A percentile compares a stretch with the other conserved stretches of the same genome.
Evolutionary conservation across 2,329 filamentous ascomycete genomes (phyloP).

Genomic region (Exophiala alcalophila): DNA sequence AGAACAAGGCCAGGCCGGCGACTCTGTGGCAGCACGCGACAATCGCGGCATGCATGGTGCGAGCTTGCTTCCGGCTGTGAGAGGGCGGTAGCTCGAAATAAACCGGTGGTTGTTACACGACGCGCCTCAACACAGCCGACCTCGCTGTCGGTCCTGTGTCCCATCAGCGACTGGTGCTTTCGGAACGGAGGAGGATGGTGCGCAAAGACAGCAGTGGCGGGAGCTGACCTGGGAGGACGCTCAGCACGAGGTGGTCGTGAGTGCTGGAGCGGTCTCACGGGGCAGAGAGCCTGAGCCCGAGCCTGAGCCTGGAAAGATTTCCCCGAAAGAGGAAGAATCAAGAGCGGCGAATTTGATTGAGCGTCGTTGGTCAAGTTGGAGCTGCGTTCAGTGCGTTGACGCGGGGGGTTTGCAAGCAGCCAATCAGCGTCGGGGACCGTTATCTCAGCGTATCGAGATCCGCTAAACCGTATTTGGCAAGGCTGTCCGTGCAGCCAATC

Average conservation of each 20-base stretch:
- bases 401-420: slow-evolving; percentile 3
- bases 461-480: slow-evolving; percentile 21
- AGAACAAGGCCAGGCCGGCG: too few species aligned
- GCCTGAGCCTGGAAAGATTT: slow-evolving; percentile 20
- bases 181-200: too few species aligned
- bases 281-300: not conserved
- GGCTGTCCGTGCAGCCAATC: slow-evolving; percentile 24
- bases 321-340: slow-evolving; percentile 22
- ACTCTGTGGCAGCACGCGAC: too few species aligned
- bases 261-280: not conserved
- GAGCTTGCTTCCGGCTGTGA: too few species aligned
- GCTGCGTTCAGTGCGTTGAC: too few species aligned
- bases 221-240: too few species aligned
- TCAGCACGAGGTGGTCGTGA: not conserved
- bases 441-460: slow-evolving; percentile 14
- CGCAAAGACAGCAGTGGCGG: too few species aligned
- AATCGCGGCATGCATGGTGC: too few species aligned
- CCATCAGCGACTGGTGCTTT: too few species aligned
- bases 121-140: not conserved
- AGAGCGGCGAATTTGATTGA: slow-evolving; percentile 1
- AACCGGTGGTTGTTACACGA: too few species aligned
- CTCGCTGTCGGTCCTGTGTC: not conserved
- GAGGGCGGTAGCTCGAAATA: not conserved
- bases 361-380: too few species aligned
- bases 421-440: slow-evolving; percentile 12